Evolutionary conservation across 305 asterid genomes (phyloP), one percentile per base, ranked within the genome.

Genomic region (Ilex paraguariensis): DNA sequence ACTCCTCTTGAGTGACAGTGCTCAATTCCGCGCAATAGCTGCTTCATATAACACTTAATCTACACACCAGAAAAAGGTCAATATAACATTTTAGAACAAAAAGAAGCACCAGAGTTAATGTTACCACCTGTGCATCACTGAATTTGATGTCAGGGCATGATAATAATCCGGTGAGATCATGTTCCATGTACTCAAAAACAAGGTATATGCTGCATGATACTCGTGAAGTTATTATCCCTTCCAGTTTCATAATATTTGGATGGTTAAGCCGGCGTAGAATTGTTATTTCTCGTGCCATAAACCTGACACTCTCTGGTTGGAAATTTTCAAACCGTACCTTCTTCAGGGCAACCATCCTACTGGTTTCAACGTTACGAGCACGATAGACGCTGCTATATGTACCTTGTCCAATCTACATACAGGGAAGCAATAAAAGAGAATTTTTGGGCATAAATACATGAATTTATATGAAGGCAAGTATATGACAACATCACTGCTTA

Each of bases 1-100:
- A 92, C 65, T 0, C 97, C 97, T 36, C 77, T 77, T 0, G 93
- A 73, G 63, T 92, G 98, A 71, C 98, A 92, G 66, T 92, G 95
- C 64, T 85, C 90, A 5, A 89, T 16, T 32, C 96, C 98, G 9
- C 71, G 65, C 75, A 91, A 52, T 12, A 91, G 83, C 74, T 91
- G 98, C 50, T 64, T 72, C 91, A 79, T 13, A 46, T 46, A 46
- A 11, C 13, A 46, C 13, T 46, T 3, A 13, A 46, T 46, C 13
- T 46, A 11, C 51, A 46, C 3, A 13, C 10, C n/a, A 10, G 0
- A 46, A 46, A 7, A 13, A 2, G 5, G 42, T 36, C 42, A 36
- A 36, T 5, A 0, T 36, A 36, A 36, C 8, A 7, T 36, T 36
- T 7, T 36, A 36, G 5, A 36, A 36, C 42, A 36, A 36, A 36